Percentiles rank a stretch among this genome's conserved stretches.
Evolutionary conservation across 2,329 filamentous ascomycete genomes (phyloP).

Genomic region (Myriosclerotinia duriaeana): DNA sequence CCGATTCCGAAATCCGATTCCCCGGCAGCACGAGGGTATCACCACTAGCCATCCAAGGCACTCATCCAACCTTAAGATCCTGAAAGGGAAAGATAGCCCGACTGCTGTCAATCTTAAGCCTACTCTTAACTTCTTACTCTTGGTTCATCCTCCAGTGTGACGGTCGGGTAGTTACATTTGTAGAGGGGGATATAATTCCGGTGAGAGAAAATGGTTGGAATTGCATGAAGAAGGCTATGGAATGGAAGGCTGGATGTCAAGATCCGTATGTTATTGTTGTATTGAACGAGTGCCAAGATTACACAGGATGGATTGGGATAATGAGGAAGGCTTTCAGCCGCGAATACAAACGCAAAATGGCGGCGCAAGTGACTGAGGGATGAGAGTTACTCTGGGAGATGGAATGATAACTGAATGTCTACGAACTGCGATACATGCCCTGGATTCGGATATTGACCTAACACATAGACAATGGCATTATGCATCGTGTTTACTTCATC

Average conservation of each 20-base stretch:
- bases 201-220: background rate
- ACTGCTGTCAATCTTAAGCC: background rate
- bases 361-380: background rate
- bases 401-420: background rate
- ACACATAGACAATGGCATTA: background rate
- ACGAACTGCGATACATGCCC: background rate
- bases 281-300: background rate
- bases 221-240: background rate
- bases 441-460: background rate
- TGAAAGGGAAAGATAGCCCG: conserved; percentile 4
- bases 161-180: background rate
- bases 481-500: background rate
- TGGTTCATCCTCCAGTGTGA: background rate
- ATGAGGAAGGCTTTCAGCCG: background rate
- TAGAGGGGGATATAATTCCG: background rate
- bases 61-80: too few species aligned
- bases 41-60: background rate
- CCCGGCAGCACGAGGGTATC: background rate
- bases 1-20: conserved; percentile 11
- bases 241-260: background rate
- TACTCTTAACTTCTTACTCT: background rate
- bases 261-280: background rate
- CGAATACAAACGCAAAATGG: conserved; percentile 3
- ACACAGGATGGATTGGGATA: background rate
- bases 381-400: background rate